phyloP scores from a whole-genome alignment of 1,284 basidiomycete genomes.

The Wallemia mellicola region DNA sequence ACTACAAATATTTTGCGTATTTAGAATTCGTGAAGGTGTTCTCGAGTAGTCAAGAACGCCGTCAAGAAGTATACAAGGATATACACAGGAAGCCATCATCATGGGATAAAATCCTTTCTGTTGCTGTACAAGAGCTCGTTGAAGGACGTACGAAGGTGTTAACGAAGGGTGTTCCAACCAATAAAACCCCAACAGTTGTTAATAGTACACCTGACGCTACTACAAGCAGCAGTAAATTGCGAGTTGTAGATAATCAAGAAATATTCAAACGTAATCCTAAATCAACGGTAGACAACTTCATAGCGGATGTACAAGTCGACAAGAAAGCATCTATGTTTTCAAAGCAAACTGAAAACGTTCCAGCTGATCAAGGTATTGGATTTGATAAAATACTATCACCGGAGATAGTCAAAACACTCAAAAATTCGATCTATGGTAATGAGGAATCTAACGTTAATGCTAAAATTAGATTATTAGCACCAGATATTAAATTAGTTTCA shows the following conservation, averaged over 20 bases:
- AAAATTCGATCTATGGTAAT: background rate
- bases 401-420: background rate
- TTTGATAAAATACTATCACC: background rate
- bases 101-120: background rate
- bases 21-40: background rate
- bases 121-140: background rate
- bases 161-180: background rate
- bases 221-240: no score
- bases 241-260: no score
- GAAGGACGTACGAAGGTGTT: background rate
- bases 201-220: background rate
- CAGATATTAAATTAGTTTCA: background rate
- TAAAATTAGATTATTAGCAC: background rate
- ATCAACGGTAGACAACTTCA: no score
- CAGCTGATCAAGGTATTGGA: no score
- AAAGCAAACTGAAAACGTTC: no score
- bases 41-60: background rate
- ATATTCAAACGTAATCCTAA: no score
- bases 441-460: background rate
- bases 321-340: no score
- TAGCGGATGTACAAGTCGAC: no score
- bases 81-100: background rate
- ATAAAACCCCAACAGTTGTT: background rate
- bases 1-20: background rate
- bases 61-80: background rate